Evolutionary conservation across 768 basidiomycete species (phyloP), one percentile per base, ranked within the genome.

Genomic region (Suillus spraguei): DNA sequence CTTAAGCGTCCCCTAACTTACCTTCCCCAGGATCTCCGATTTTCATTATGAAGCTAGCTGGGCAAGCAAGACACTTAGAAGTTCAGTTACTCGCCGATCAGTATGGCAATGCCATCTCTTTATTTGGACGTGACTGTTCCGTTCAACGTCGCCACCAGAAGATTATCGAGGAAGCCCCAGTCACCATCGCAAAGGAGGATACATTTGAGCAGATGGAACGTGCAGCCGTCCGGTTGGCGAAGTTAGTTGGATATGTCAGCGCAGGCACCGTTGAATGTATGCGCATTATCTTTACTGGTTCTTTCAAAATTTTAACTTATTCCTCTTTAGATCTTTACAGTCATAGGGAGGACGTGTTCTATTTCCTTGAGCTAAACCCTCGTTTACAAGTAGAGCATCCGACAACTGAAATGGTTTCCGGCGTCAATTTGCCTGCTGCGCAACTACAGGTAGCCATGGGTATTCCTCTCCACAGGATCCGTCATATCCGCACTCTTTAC

Each of bases 301-400:
- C 61, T 60, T 64, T 36, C 41, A 35, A 59, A 42, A 41, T 58
- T 46, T 56, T 46, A 41, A 66, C 55, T 54, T 54, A 63, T 55
- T 20, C 63, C 59, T 46, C 32, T 42, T 14, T 63, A 95, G 95
- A 99, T 78, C 88, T 99, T 44, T 99, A 99, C 78, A 96, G 90
- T 68, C 94, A 93, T 66, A 83, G 88, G 0, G 97, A 98, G 65
- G 94, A 99, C 72, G 85, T 88, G 35, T 99, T 99, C 80, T 94
- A 91, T 81, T 99, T 99, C 85, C 85, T 99, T 66, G 97, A 99
- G 77, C 87, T 99, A 64, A 99, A 99, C 77, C 97, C 97, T 53
- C 96, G 97, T 84, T 90, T 99, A 24, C 97, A 99, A 80, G 97
- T 99, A 71, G 97, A 99, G 80, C 97, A 99, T 76, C 97, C 97